These are phyloP conservation scores for Pythium grandisporangium DNA, from an alignment of 352 stramenopile genomes.

Conservation along the genomic window DNA sequence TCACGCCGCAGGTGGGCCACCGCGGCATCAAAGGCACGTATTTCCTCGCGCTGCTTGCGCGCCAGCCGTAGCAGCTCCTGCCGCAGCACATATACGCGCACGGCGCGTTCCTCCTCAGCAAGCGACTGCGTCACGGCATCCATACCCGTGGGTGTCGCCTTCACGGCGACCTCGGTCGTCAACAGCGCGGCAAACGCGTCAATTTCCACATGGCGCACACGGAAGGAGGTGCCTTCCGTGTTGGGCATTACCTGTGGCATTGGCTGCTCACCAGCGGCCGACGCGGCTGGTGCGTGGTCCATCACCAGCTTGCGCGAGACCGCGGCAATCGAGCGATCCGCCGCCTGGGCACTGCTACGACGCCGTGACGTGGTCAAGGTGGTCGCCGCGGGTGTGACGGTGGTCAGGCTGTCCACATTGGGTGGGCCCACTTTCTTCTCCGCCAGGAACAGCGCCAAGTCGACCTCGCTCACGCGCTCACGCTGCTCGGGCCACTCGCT, in stretches of 20 bases:
- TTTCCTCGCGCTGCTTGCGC: conserved; percentile 48
- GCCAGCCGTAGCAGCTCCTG: conserved; percentile 65
- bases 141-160: no score
- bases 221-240: not conserved
- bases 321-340: conserved; percentile 23
- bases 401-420: conserved; percentile 10
- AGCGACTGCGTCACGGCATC: no score
- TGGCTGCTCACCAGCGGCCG: no score
- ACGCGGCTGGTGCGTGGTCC: not conserved
- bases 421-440: conserved; percentile 43
- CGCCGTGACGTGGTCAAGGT: no score
- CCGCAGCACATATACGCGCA: conserved; percentile 41
- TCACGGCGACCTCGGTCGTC: not conserved
- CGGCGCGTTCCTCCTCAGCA: conserved; percentile 32
- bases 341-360: conserved; percentile 7
- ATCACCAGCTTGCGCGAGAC: conserved; percentile 1
- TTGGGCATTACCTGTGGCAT: no score
- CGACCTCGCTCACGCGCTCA: conserved; percentile 65
- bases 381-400: no score
- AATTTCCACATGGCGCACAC: conserved; percentile 8
- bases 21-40: conserved; percentile 78
- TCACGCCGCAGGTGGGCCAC: conserved; percentile 86
- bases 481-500: conserved; percentile 86
- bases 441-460: conserved; percentile 63
- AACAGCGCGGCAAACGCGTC: not conserved